Percentiles rank a stretch among this genome's conserved stretches.
phyloP scores from a whole-genome alignment of 2,329 filamentous ascomycete genomes.

The Fusarium sp. region DNA sequence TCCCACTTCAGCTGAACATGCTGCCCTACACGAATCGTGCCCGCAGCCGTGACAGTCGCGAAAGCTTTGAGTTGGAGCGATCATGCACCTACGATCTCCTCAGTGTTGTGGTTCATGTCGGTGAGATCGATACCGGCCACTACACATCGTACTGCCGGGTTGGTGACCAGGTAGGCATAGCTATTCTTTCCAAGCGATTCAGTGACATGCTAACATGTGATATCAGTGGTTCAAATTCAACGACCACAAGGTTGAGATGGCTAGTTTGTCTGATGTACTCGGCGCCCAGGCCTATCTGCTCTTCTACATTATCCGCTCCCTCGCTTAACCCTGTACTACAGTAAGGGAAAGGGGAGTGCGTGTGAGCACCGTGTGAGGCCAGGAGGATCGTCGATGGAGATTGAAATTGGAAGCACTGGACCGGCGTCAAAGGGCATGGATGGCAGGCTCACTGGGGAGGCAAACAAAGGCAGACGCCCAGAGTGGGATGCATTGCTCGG shows the following conservation, averaged over 20 bases:
- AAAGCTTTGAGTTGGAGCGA: constrained; percentile 69
- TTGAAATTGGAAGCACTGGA: background rate
- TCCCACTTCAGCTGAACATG: constrained; percentile 90
- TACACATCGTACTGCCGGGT: constrained; percentile 91
- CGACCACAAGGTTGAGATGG: constrained; percentile 90
- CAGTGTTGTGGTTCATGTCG: constrained; percentile 92
- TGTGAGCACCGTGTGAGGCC: background rate
- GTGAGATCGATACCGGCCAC: constrained; percentile 92
- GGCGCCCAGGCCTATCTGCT: constrained; percentile 89
- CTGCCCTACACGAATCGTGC: constrained; percentile 85
- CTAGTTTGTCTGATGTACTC: constrained; percentile 86
- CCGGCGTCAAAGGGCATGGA: constrained; percentile 27
- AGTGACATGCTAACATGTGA: constrained; percentile 22
- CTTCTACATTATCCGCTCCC: constrained; percentile 81
- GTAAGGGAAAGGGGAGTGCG: background rate
- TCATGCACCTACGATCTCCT: constrained; percentile 87
- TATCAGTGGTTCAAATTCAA: constrained; percentile 93
- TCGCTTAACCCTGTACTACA: constrained; percentile 55
- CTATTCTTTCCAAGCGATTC: background rate
- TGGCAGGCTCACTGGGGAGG: constrained; percentile 4
- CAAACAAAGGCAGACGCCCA: constrained; percentile 14
- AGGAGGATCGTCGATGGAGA: background rate
- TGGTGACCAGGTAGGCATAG: constrained; percentile 68
- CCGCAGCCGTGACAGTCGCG: constrained; percentile 61
- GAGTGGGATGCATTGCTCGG: constrained; percentile 36